Conservation (phyloP, 306 rosid genomes). For the Citrullus colocynthis region DNA sequence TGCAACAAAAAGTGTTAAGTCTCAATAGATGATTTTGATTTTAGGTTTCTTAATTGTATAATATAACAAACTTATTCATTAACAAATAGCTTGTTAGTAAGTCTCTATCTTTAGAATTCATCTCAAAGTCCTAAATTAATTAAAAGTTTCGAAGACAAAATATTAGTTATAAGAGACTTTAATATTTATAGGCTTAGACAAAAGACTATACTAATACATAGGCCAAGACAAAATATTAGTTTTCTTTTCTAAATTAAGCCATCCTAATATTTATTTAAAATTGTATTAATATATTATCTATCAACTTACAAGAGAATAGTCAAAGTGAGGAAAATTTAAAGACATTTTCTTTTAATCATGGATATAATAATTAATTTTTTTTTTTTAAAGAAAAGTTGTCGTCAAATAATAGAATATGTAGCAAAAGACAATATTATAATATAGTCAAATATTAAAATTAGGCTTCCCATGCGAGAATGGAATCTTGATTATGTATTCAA, state of each 20-base stretch:
- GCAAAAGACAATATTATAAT: not conserved
- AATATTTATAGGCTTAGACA: too few relatives aligned
- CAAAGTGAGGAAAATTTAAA: not conserved
- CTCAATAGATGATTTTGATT: too few relatives aligned
- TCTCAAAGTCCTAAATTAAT: not conserved
- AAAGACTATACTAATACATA: too few relatives aligned
- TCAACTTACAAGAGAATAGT: not conserved
- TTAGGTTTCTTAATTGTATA: not conserved
- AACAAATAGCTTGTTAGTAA: too few relatives aligned
- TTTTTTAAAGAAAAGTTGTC: not conserved
- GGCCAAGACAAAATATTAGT: too few relatives aligned
- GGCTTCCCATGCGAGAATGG: conserved; percentile 9
- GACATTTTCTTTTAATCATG: not conserved
- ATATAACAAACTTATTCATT: too few relatives aligned
- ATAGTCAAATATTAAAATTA: conserved; percentile 1
- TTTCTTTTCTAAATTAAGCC: not conserved
- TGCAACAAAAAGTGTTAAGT: too few relatives aligned
- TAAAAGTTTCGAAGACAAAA: not conserved
- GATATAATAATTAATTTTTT: not conserved
- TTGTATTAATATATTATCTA: not conserved
- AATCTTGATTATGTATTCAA: conserved; percentile 5
- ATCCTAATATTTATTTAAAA: not conserved
- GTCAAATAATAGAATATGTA: conserved; percentile 1
- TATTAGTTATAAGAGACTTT: not conserved
- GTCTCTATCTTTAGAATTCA: too few relatives aligned